Percentiles rank a stretch among this genome's conserved stretches.
Evolutionary conservation across 495 filamentous ascomycete species (phyloP).

Genomic region (Alectoria sarmentosa): DNA sequence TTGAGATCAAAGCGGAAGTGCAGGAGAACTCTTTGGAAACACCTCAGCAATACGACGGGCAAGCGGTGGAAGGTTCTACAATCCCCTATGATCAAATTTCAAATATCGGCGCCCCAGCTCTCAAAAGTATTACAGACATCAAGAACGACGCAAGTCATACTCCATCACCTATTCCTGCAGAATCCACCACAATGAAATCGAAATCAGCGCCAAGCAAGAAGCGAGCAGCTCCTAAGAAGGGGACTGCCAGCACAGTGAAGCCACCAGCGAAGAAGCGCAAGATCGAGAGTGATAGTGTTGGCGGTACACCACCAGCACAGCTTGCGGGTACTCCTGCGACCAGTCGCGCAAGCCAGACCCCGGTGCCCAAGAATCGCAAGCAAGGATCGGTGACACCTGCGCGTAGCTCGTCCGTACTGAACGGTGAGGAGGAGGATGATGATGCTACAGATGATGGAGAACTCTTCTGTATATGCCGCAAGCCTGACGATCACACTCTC

Average conservation of each 20-base stretch:
- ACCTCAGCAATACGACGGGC: not conserved
- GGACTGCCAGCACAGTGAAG: constrained; percentile 41
- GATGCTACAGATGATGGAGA: constrained; percentile 38
- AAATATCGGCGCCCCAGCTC: constrained; percentile 26
- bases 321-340: constrained; percentile 44
- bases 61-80: constrained; percentile 8
- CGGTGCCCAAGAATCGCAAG: constrained; percentile 37
- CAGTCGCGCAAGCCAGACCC: constrained; percentile 43
- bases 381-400: constrained; percentile 31
- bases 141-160: constrained; percentile 35
- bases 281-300: constrained; percentile 37
- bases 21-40: constrained; percentile 13
- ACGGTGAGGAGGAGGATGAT: constrained; percentile 38
- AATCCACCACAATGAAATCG: constrained; percentile 25
- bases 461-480: constrained; percentile 63
- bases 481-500: constrained; percentile 65
- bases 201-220: constrained; percentile 35
- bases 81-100: not conserved
- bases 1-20: constrained; percentile 25
- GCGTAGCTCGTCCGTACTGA: constrained; percentile 29
- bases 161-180: constrained; percentile 20
- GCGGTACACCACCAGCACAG: constrained; percentile 27
- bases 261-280: constrained; percentile 52
- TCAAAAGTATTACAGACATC: constrained; percentile 36
- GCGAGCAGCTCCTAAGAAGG: constrained; percentile 44